Evolutionary conservation across 164 flowering plant species (phyloP), one percentile per base, ranked within the genome.

Genomic region (Nymphaea colorata): DNA sequence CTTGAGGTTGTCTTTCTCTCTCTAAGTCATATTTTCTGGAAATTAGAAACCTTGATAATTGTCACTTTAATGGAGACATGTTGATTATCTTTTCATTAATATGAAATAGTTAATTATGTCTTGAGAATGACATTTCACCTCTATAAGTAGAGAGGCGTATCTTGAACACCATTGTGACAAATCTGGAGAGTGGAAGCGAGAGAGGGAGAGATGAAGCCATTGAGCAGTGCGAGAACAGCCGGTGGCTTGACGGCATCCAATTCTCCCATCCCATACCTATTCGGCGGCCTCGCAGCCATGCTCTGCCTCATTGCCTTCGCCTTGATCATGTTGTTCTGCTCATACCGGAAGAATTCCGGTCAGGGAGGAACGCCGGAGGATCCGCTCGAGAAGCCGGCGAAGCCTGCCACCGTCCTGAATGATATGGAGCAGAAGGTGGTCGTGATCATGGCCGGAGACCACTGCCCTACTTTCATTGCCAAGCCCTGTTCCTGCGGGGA

Each of bases 241-340:
- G 36, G 36, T 25, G 93, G 88, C 36, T 25, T 25, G 36, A 25
- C 36, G 36, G 36, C 36, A 25, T 25, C 36, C 36, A 25, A 85
- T 74, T 88, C 96, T 11, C 96, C 96, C 7, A 87, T 90, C 18
- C 93, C 96, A 2, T 90, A 90, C 76, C 79, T 90, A 15, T 90
- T 90, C 66, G 89, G 96, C 0, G 96, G 96, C 2, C 61, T 88
- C 53, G 93, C 96, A 6, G 93, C 89, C 60, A 83, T 88, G 91
- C 71, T 90, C 36, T 90, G 90, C 17, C 81, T 90, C 59, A 83
- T 88, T 12, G 91, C 93, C 41, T 85, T 90, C 65, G 93, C 96
- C 10, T 85, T 90, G 41, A 61, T 90, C 43, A 81, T 88, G 59
- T 82, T 90, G 5, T 91, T 87, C 2, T 90, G 96, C 76, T 90